Base-by-base conservation (phyloP, 257 asterid species). In the Primulina huaijiensis region DNA sequence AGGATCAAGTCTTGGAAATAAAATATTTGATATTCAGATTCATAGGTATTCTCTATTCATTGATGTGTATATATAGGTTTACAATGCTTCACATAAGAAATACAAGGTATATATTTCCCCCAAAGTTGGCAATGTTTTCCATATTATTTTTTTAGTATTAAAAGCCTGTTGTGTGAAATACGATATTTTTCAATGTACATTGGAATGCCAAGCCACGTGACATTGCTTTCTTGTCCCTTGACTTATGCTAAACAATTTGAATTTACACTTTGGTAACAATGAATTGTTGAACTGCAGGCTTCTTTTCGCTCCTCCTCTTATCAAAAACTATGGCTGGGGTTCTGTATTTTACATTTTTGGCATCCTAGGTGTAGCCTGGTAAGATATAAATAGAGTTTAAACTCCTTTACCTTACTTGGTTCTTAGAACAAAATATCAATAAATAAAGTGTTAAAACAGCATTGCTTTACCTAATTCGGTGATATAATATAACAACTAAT, bases 311-410 rank as follows among this genome's bases (percentile, higher is more conserved):
- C 99, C 97, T 75, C 92, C 96, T 1, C 75, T 93, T 16, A 93
- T 93, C 65, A 82, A 83, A 77, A 85, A 69, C 80, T 93, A 75
- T 75, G 96, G 97, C 19, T 93, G 99, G 99, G 97, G 78, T 60
- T 93, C 96, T 31, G 97, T 93, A 17, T 93, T 93, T 80, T 84
- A 87, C 87, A 72, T 87, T 74, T 93, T 93, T 79, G 96, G 95
- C 66, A 75, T 82, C 53, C 81, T 90, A 30, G 99, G 99, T 70
- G 66, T 93, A 76, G 90, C 89, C 70, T 93, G 97, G 99, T 93
- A 81, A 85, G 97, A 78, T 74, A 21, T 71, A 53, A 19, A 62
- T 40, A 4, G 58, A 68, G 16, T 57, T 67, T 33, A 63, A 50
- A 68, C 38, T 33, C 33, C 20, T 46, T 19, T 30, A 14, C 31